These are phyloP conservation scores for Lyophyllum semitale DNA, from an alignment of 768 basidiomycete genomes.

Conservation along the genomic window DNA sequence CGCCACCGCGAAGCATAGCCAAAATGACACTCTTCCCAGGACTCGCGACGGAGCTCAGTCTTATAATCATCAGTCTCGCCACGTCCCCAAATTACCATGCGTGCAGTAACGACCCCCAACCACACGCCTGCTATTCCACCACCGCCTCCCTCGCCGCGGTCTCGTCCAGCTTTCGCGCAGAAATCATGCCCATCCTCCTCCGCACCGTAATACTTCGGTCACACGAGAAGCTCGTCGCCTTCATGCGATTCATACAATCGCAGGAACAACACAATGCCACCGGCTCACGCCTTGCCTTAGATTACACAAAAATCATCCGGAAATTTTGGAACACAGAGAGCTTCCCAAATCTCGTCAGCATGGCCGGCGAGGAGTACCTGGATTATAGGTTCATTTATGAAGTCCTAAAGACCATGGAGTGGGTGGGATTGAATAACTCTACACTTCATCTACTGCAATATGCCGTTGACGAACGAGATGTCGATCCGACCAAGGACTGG, in stretches of 20 bases:
- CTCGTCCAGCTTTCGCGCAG: constrained; percentile 32
- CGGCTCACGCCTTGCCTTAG: constrained; percentile 25
- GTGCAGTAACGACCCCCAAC: neutral
- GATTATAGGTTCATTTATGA: constrained; percentile 19
- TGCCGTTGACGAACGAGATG: constrained; percentile 20
- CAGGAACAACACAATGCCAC: constrained; percentile 20
- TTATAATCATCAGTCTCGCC: constrained; percentile 35
- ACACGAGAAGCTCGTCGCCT: constrained; percentile 28
- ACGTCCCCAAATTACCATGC: constrained; percentile 22
- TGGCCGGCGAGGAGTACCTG: constrained; percentile 10
- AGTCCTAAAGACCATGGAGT: constrained; percentile 29
- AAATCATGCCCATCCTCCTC: constrained; percentile 39
- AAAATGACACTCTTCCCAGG: constrained; percentile 21
- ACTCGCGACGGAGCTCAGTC: constrained; percentile 36
- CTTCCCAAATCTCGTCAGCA: constrained; percentile 18
- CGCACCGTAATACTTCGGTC: constrained; percentile 36
- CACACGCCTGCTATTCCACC: constrained; percentile 22
- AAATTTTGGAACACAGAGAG: constrained; percentile 20
- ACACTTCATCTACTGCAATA: constrained; percentile 38
- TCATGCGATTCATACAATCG: constrained; percentile 31
- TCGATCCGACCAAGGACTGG: constrained; percentile 19
- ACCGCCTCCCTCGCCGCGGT: constrained; percentile 33
- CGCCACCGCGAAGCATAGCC: neutral
- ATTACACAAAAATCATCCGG: constrained; percentile 32
- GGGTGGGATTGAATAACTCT: constrained; percentile 31